Base-by-base conservation (phyloP, 495 filamentous ascomycete genomes). In the Penicillium samsonianum region DNA sequence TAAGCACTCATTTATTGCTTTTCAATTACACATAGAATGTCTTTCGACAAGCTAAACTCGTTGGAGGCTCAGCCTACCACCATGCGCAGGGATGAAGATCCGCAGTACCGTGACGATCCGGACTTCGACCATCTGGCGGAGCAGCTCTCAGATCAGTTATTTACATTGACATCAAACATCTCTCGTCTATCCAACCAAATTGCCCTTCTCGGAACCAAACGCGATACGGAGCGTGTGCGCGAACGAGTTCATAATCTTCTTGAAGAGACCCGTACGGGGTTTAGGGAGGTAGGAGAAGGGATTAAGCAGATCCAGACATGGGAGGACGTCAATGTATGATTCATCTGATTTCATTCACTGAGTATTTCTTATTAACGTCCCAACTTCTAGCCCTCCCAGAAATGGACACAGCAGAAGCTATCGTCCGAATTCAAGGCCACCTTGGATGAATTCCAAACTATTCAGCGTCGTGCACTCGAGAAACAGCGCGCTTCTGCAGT, bases 391-490 rank as follows among this genome's bases (percentile, higher is more conserved):
- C 88, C 91, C 30, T 88, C 89, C 7, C 93, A 95, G 74, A 91
- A 90, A 72, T 98, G 92, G 79, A 94, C 90, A 11, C 93, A 98
- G 61, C 88, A 93, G 62, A 98, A 97, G 67, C 84, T 98, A 35
- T 92, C 90, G 43, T 87, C 89, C 60, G 92, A 97, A 68, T 96
- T 96, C 80, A 86, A 90, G 67, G 82, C 88, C 45, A 88, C 89
- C 45, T 83, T 97, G 51, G 81, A 84, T 62, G 90, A 96, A 65
- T 98, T 99, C 74, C 95, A 99, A 74, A 76, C 77, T 17, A 84
- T 96, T 33, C 94, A 98, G 73, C 88, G 91, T 26, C 82, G 82
- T 45, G 93, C 93, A 17, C 76, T 97, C 46, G 92, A 97, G 69
- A 98, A 96, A 63, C 88, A 96, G 72, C 88, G 93, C 30, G 87